These are phyloP conservation scores for Rubia balearica DNA, from an alignment of 305 asterid genomes.

Conservation along the genomic window DNA sequence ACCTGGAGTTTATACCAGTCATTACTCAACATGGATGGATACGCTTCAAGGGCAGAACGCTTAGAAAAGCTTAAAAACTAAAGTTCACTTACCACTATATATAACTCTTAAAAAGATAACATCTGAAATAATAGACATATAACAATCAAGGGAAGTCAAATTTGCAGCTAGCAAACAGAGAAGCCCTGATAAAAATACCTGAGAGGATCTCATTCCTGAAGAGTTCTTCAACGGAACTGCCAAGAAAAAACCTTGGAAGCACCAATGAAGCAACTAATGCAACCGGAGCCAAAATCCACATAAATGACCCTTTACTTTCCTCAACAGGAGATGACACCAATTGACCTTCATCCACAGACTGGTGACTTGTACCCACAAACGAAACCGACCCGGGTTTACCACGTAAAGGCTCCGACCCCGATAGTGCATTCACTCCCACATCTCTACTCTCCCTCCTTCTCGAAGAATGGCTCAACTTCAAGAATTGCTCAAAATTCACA, in stretches of 20 bases:
- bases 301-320: constrained; percentile 53
- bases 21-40: neutral
- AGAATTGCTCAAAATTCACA: no score
- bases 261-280: constrained; percentile 57
- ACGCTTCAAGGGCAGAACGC: neutral
- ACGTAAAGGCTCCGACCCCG: constrained; percentile 47
- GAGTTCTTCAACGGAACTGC: constrained; percentile 42
- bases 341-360: constrained; percentile 61
- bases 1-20: neutral
- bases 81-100: neutral
- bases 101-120: neutral
- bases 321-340: constrained; percentile 57
- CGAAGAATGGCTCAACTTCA: constrained; percentile 11
- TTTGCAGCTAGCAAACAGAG: neutral
- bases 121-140: neutral
- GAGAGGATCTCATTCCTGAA: constrained; percentile 52
- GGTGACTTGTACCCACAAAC: constrained; percentile 61
- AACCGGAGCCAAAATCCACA: constrained; percentile 79
- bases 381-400: constrained; percentile 85
- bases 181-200: constrained; percentile 30
- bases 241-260: constrained; percentile 57
- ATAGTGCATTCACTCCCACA: constrained; percentile 31
- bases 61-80: neutral
- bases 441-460: constrained; percentile 27
- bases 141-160: neutral